Evolutionary conservation across 768 basidiomycete genomes (phyloP), one percentile per base, ranked within the genome.

Genomic region (Dentipellis sp.): DNA sequence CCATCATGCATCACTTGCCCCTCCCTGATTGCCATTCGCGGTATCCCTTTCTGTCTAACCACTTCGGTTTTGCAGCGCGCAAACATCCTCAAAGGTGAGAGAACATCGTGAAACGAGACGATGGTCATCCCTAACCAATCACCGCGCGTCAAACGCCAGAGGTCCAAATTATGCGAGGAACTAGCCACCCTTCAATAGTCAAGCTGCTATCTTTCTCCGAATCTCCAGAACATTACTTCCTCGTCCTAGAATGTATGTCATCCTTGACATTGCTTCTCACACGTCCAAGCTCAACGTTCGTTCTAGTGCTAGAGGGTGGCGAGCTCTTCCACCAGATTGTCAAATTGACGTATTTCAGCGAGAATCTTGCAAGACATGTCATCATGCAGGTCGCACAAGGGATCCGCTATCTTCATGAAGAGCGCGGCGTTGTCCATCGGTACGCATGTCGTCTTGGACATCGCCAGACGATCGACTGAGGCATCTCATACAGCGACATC

Each of bases 301-400:
- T 37, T 45, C 21, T 49, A 95, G 91, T 98, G 48, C 90, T 97
- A 93, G 90, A 88, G 67, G 97, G 97, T 57, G 97, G 97, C 58
- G 97, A 99, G 69, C 77, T 99, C 2, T 99, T 99, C 76, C 94
- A 97, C 67, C 94, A 97, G 68, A 97, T 97, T 67, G 97, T 99
- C 72, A 98, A 97, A 69, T 81, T 98, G 59, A 99, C 97, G 3
- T 99, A 98, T 72, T 99, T 99, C 69, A 92, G 89, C 69, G 97
- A 99, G 72, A 91, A 88, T 56, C 85, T 99, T n/a, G 81, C 97
- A 4, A 86, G 94, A 10, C 97, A 98, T 67, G 94, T 98, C 64
- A 97, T 99, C 63, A 74, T 97, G 0, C 97, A 99, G 72, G 94
- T 97, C 22, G 92, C 91, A 0, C 80, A 91, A 14, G 97, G 91